phyloP scores from a whole-genome alignment of 441 rosid genomes.

The Adansonia grandidieri region DNA sequence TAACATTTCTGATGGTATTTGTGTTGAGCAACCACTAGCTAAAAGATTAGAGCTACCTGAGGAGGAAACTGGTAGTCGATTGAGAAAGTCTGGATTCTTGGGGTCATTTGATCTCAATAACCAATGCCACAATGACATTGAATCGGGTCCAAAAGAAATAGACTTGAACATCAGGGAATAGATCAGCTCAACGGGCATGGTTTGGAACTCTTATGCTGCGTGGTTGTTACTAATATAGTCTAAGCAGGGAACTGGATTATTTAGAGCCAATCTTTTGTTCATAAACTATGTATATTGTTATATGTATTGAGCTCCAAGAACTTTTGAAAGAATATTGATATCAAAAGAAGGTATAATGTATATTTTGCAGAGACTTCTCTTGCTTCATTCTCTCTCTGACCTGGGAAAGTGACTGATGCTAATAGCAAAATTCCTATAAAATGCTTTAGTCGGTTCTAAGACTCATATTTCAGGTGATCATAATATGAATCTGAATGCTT shows the following conservation, averaged over 20 bases:
- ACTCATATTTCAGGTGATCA: conserved; percentile 16
- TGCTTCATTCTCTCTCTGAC: neutral
- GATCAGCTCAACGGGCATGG: conserved; percentile 34
- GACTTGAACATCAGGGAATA: conserved; percentile 56
- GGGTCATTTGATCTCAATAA: conserved; percentile 58
- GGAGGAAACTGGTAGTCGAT: conserved; percentile 31
- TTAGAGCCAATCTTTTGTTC: conserved; percentile 41
- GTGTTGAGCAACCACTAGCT: conserved; percentile 46
- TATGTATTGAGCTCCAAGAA: conserved; percentile 47
- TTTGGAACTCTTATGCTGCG: neutral
- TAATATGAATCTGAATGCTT: neutral
- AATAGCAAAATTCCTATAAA: neutral
- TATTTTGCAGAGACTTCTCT: conserved; percentile 34
- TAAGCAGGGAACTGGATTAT: conserved; percentile 37
- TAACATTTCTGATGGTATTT: conserved; percentile 40
- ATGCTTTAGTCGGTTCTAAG: neutral
- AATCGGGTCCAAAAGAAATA: conserved; percentile 42
- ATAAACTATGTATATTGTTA: conserved; percentile 52
- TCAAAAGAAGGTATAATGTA: conserved; percentile 37
- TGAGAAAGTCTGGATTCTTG: conserved; percentile 35
- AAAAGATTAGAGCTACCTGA: conserved; percentile 36
- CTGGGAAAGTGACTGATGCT: neutral
- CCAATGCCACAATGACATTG: conserved; percentile 51
- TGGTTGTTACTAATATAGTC: conserved; percentile 27
- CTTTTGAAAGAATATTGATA: conserved; percentile 42